Percentiles rank a stretch among this genome's conserved stretches.
Conservation (phyloP, 78 protist genomes). For the Monocercomonoides exilis region DNA sequence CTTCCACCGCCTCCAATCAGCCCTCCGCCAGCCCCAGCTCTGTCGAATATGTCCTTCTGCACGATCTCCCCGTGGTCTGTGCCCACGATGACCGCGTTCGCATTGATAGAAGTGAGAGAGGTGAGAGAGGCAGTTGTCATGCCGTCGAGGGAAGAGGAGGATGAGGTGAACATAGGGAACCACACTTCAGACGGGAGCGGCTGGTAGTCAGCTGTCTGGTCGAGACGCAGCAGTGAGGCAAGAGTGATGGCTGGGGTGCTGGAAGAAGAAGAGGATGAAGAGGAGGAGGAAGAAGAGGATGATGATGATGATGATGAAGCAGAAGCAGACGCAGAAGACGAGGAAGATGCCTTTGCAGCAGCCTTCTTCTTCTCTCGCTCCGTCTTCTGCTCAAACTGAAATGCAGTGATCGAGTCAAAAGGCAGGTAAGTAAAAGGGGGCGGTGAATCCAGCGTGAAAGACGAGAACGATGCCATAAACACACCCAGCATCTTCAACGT, state of each 20-base stretch:
- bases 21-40: not conserved
- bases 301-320: no score
- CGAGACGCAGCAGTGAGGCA: not conserved
- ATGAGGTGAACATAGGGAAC: not conserved
- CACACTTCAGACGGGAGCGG: not conserved
- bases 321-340: no score
- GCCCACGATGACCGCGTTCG: not conserved
- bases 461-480: not conserved
- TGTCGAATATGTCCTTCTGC: not conserved
- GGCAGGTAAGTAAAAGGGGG: not conserved
- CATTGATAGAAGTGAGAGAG: not conserved
- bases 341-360: no score
- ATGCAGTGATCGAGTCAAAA: not conserved
- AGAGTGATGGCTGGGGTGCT: not conserved
- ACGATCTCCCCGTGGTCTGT: not conserved
- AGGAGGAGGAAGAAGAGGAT: no score
- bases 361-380: not conserved
- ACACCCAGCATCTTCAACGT: not conserved
- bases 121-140: not conserved
- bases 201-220: not conserved
- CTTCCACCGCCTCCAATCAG: no score
- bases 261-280: no score
- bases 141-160: not conserved
- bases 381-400: not conserved
- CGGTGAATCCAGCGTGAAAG: no score